These are phyloP conservation scores for Zygnema cylindricum DNA, from an alignment of 139 green algal species.

Conservation along the genomic window DNA sequence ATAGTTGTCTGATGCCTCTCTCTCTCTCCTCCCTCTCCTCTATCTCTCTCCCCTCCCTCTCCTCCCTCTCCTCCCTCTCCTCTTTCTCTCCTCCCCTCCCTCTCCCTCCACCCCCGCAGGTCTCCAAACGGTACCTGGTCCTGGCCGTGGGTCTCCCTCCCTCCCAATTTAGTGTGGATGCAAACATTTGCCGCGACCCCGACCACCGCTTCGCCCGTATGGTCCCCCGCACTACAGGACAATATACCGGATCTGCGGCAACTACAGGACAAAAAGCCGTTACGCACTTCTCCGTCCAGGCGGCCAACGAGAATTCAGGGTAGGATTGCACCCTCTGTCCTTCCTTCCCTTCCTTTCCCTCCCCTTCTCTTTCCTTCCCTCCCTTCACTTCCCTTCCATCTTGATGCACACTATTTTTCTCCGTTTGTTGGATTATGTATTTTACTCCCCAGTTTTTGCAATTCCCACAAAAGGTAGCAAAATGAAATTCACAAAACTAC, in stretches of 20 bases:
- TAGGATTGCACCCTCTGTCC: too few relatives aligned
- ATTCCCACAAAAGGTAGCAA: too few relatives aligned
- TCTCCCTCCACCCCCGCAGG: background rate
- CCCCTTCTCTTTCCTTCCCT: too few relatives aligned
- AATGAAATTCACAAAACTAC: too few relatives aligned
- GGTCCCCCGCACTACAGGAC: too few relatives aligned
- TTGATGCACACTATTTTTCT: too few relatives aligned
- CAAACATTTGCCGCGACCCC: slow-evolving; percentile 21
- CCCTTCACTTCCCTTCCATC: too few relatives aligned
- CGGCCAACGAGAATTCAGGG: background rate
- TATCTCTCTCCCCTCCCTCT: background rate
- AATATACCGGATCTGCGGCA: too few relatives aligned
- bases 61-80: background rate
- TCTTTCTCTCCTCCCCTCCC: background rate
- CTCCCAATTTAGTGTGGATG: slow-evolving; percentile 29
- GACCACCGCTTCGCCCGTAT: slow-evolving; percentile 24
- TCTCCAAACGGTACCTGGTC: background rate
- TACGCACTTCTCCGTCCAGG: slow-evolving; percentile 12
- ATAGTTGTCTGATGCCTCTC: background rate
- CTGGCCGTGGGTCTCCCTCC: background rate
- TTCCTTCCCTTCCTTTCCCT: background rate
- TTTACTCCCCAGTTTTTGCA: too few relatives aligned
- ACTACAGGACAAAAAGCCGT: background rate
- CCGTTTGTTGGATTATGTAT: too few relatives aligned
- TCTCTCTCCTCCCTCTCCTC: background rate